Base-by-base conservation (phyloP, 257 asterid species). In the Gentiana macrophylla region DNA sequence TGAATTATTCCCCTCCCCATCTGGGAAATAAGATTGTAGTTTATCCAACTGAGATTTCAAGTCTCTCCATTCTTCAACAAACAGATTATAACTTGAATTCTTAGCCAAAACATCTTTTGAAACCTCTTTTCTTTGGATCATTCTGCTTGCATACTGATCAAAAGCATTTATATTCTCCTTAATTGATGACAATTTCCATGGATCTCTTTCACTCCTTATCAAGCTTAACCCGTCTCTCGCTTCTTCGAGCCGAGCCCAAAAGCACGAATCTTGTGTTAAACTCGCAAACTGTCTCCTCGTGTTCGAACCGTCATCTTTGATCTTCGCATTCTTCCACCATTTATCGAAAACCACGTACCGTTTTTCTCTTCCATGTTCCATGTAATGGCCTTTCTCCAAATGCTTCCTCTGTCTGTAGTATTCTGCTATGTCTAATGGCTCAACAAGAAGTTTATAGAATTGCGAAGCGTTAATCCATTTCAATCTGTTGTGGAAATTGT, bases 211-310 rank as follows among this genome's bases (percentile, higher is more conserved):
- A 12, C 78, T 61, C 7, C 73, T 65, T 12, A 81, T 53, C 24
- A 58, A 53, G 6, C 52, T 62, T 24, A 89, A 70, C 35, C 65
- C 53, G 12, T 83, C 94, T 52, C 77, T 76, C 5, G 95, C 92
- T 50, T 83, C 97, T 72, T 89, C 97, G 2, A 86, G 94, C 55
- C 72, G 55, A 12, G 94, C 97, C 97, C 97, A 89, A 62, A 86
- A 89, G 62, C 95, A 86, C 0, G 97, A 76, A 72, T 89, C 97
- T 63, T 83, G 97, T 0, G 97, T 89, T 69, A 74, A 63, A 54
- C 84, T 59, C 0, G 97, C 97, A 4, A 76, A 83, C 61, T 68
- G 79, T 64, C 84, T 89, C 60, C 97, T 81, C 9, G 73, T 72
- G 32, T 72, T 76, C 12, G 61, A 38, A 43, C 72, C 80, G 54